phyloP scores from a whole-genome alignment of 2,329 filamentous ascomycete genomes.

The Verticillium dahliae region DNA sequence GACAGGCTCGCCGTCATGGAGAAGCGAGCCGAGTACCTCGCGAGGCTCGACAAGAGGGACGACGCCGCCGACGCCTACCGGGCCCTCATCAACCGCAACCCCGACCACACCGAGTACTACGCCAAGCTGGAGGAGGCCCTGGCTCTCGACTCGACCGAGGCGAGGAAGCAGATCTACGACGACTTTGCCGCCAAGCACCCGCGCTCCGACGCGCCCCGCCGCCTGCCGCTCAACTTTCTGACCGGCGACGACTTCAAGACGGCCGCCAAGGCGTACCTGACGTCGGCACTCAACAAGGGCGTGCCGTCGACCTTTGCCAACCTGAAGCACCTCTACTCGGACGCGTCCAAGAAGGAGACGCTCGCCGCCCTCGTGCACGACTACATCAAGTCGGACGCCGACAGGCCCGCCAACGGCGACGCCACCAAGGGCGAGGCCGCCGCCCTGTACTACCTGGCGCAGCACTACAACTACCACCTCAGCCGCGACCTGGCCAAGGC shows the following conservation, averaged over 20 bases:
- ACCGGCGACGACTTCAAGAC: conserved; percentile 71
- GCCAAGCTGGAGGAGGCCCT: conserved; percentile 66
- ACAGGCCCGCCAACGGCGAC: conserved; percentile 37
- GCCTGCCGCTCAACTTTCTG: conserved; percentile 85
- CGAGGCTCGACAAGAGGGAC: conserved; percentile 67
- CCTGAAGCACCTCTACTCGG: conserved; percentile 84
- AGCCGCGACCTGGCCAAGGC: conserved; percentile 82
- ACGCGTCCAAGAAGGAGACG: conserved; percentile 68
- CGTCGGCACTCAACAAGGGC: conserved; percentile 81
- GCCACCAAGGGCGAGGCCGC: conserved; percentile 63
- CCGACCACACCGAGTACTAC: conserved; percentile 84
- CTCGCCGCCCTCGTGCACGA: conserved; percentile 71
- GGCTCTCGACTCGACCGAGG: conserved; percentile 48
- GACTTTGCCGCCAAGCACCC: conserved; percentile 76
- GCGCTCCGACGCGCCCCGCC: conserved; percentile 75
- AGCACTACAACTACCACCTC: conserved; percentile 91
- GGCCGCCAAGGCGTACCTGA: conserved; percentile 72
- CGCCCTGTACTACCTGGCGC: conserved; percentile 86
- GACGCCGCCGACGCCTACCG: conserved; percentile 81
- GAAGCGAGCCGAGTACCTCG: conserved; percentile 74
- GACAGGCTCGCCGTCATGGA: conserved; percentile 85
- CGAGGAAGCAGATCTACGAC: conserved; percentile 64
- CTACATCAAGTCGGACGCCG: conserved; percentile 59
- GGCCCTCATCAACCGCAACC: conserved; percentile 75
- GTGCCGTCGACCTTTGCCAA: conserved; percentile 96